phyloP scores from a whole-genome alignment of 352 stramenopile species.

The Ophiocytium majus region DNA sequence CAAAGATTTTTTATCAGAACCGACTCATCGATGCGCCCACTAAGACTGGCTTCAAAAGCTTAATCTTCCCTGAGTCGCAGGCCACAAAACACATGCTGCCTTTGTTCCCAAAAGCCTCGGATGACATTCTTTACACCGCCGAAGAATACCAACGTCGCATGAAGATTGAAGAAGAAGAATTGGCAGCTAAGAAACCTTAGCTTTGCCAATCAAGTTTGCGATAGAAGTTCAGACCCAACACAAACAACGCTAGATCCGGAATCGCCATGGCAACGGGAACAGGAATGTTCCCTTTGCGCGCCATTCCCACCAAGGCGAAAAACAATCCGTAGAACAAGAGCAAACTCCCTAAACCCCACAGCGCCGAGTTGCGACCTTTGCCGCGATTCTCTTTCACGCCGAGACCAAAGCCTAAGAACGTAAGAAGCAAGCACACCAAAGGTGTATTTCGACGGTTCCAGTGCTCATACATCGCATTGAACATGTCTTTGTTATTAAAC shows the following conservation, averaged over 20 bases:
- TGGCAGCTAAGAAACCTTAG: neutral
- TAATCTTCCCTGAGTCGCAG: neutral
- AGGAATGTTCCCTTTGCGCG: neutral
- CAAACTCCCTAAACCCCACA: neutral
- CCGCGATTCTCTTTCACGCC: neutral
- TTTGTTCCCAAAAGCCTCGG: neutral
- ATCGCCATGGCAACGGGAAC: neutral
- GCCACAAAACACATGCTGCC: neutral
- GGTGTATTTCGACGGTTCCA: neutral
- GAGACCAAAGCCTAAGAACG: neutral
- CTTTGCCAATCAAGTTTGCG: neutral
- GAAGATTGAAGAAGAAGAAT: slow-evolving; percentile 8
- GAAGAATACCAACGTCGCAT: neutral
- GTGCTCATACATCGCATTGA: neutral
- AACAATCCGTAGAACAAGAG: neutral
- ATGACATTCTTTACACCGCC: slow-evolving; percentile 15
- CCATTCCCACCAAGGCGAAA: neutral
- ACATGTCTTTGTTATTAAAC: slow-evolving; percentile 4
- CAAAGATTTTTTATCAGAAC: slow-evolving; percentile 5
- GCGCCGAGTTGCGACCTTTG: neutral
- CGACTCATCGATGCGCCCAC: neutral
- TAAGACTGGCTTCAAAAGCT: neutral
- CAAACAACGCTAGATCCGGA: neutral
- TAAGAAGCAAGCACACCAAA: neutral
- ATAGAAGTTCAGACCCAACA: neutral